These are phyloP conservation scores for Plenodomus tracheiphilus DNA, from an alignment of 2,329 filamentous ascomycete species.

Conservation along the genomic window DNA sequence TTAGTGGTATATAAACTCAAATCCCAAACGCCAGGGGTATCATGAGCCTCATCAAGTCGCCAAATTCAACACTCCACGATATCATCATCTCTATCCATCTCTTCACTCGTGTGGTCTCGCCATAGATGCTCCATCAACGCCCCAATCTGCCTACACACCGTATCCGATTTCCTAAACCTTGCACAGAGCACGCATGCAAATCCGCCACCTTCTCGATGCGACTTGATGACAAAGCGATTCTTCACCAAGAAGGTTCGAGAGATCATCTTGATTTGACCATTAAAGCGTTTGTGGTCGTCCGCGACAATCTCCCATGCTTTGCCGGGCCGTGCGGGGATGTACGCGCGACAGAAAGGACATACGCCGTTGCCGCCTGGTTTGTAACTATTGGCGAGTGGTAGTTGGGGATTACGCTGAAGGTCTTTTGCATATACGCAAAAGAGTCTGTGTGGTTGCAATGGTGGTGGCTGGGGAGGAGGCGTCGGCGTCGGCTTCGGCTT, in stretches of 20 bases:
- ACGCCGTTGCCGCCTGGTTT: slow-evolving; percentile 21
- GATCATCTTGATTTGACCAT: slow-evolving; percentile 2
- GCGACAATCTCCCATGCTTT: slow-evolving; percentile 38
- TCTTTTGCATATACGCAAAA: slow-evolving; percentile 40
- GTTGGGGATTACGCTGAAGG: slow-evolving; percentile 24
- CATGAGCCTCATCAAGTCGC: neutral
- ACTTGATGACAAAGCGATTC: slow-evolving; percentile 38
- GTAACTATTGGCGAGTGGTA: slow-evolving; percentile 31
- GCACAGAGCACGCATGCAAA: slow-evolving; percentile 39
- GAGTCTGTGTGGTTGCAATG: slow-evolving; percentile 12
- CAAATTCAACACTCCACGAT: slow-evolving; percentile 20
- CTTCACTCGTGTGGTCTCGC: slow-evolving; percentile 33
- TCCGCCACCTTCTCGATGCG: slow-evolving; percentile 30
- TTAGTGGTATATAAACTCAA: neutral
- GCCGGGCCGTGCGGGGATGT: slow-evolving; percentile 21
- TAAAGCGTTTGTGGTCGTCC: slow-evolving; percentile 7
- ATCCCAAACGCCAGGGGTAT: neutral
- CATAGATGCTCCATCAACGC: slow-evolving; percentile 41
- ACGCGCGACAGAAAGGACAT: slow-evolving; percentile 34
- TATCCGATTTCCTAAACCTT: slow-evolving; percentile 28
- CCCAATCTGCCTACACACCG: slow-evolving; percentile 25
- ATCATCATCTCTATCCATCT: slow-evolving; percentile 33
- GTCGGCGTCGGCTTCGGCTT: slow-evolving; percentile 4
- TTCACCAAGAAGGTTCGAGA: slow-evolving; percentile 28
- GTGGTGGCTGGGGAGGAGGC: neutral